Base-by-base conservation (phyloP, 1,284 basidiomycete species). In the Leccinum pallidistipes region DNA sequence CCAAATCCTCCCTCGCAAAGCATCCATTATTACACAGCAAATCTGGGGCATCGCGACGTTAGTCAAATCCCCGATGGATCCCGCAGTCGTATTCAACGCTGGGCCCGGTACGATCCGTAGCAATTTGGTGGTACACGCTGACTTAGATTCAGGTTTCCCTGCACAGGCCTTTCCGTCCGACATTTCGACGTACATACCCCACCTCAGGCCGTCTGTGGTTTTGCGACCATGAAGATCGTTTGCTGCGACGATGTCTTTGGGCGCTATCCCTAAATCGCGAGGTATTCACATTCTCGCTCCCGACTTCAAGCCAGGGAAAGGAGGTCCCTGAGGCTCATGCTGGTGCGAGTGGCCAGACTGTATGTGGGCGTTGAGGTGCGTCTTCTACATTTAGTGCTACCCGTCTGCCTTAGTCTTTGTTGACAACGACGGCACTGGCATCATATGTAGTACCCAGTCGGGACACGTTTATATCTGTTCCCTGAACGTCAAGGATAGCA, bases 401-500 rank as follows among this genome's bases (percentile, higher is more conserved):
- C 53, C 50, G 40, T 11, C 43, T 34, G 55, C 27, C 21, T 21
- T 8, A 50, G 50, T 36, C 18, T 45, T 36, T 40, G 3, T 60
- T 52, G 9, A 38, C 29, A 18, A 62, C 1, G 95, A 98, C 67
- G 94, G 95, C 2, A 86, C 91, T 7, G 85, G 98, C 68, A 90
- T 98, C 69, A 83, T 98, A 49, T 97, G 94, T 76, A 98, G 36
- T 36, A 36, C 97, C 0, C 88, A 91, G 66, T 95, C 95, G 1
- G 97, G 97, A 0, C 95, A 98, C 69, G 95, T 98, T 32, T 98
- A 93, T 69, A 84, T 96, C 21, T 87, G 94, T 29, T 83, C 87
- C 18, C 84, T 92, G 14, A 83, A 79, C 61, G 67, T 78, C 40
- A 83, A 83, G 70, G 70, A 74, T 12, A 73, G 72, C 29, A 73